A percentile compares a stretch with the other conserved stretches of the same genome.
These are phyloP conservation scores for Tetradesmus lagerheimii DNA, from an alignment of 139 green algal species.

Conservation along the genomic window DNA sequence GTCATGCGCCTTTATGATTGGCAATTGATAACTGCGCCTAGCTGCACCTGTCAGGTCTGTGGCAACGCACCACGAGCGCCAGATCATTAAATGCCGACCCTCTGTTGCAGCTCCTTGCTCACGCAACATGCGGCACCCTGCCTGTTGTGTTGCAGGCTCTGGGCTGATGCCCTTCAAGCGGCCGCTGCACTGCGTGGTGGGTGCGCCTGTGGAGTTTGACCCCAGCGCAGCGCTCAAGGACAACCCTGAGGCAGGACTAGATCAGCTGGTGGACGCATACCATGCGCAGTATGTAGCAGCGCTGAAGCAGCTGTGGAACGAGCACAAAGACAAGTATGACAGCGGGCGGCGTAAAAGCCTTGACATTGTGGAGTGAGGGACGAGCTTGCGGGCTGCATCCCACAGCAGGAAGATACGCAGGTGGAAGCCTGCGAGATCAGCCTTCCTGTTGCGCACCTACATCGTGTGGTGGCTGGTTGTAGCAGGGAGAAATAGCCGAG, in stretches of 20 bases:
- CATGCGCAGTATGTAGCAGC: conserved; percentile 50
- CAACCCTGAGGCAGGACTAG: not conserved
- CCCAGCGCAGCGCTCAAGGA: not conserved
- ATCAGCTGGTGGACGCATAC: conserved; percentile 46
- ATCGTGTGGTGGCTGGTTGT: too few species aligned
- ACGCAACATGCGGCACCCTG: not conserved
- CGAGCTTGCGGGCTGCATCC: not conserved
- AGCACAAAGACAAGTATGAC: conserved; percentile 44
- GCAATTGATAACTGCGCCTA: too few species aligned
- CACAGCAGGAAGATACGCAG: not conserved
- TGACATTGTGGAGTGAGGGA: conserved; percentile 26
- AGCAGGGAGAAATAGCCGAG: too few species aligned
- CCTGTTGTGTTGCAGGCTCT: conserved; percentile 11
- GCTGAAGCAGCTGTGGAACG: conserved; percentile 32
- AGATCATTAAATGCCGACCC: too few species aligned
- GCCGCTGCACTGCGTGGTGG: conserved; percentile 43
- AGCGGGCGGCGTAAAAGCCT: conserved; percentile 21
- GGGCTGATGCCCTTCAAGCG: conserved; percentile 37
- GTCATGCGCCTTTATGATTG: too few species aligned
- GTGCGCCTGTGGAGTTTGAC: conserved; percentile 46
- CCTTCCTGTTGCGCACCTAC: too few species aligned
- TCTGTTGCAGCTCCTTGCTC: not conserved
- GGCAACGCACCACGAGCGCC: too few species aligned
- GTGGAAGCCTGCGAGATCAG: too few species aligned
- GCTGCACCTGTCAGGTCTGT: too few species aligned